Evolutionary conservation across 202 grass and related monocot genomes (phyloP).

Genomic region (Dendrocalamus latiflorus): DNA sequence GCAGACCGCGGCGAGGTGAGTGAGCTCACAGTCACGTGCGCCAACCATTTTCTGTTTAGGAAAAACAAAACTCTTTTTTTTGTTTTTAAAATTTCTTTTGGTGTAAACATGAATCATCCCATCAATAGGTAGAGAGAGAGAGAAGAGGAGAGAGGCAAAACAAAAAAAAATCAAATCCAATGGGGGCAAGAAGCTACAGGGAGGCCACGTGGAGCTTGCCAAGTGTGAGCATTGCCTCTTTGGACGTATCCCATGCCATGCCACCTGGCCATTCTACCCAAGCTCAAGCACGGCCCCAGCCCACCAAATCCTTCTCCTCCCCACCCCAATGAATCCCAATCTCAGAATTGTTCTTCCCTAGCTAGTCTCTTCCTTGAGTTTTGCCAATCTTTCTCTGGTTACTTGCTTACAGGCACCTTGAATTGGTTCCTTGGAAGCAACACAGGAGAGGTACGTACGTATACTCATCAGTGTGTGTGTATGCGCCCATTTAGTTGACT

Average conservation of each 20-base stretch:
- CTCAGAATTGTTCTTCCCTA: not conserved
- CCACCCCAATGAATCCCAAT: not conserved
- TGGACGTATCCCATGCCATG: constrained; percentile 9
- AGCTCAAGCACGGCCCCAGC: too few relatives aligned
- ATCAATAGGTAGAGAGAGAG: too few relatives aligned
- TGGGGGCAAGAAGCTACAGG: not conserved
- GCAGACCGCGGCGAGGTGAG: too few relatives aligned
- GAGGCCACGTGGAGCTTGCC: constrained; percentile 38
- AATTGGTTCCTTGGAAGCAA: not conserved
- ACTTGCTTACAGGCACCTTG: not conserved
- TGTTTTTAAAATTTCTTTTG: too few relatives aligned
- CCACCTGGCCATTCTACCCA: not conserved
- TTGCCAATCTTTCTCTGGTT: not conserved
- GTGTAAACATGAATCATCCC: too few relatives aligned
- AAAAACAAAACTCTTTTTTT: too few relatives aligned
- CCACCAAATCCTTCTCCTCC: not conserved
- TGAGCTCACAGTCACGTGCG: too few relatives aligned
- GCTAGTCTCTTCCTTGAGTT: not conserved
- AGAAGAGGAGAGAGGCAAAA: too few relatives aligned
- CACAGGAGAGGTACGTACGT: not conserved
- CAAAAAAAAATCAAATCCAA: constrained; percentile 36
- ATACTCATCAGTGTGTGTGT: not conserved
- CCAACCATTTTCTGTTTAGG: too few relatives aligned
- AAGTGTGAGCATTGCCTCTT: constrained; percentile 12
- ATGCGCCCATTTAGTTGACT: not conserved